Evolutionary conservation across 495 filamentous ascomycete genomes (phyloP).

Genomic region (Xylaria telfairii): DNA sequence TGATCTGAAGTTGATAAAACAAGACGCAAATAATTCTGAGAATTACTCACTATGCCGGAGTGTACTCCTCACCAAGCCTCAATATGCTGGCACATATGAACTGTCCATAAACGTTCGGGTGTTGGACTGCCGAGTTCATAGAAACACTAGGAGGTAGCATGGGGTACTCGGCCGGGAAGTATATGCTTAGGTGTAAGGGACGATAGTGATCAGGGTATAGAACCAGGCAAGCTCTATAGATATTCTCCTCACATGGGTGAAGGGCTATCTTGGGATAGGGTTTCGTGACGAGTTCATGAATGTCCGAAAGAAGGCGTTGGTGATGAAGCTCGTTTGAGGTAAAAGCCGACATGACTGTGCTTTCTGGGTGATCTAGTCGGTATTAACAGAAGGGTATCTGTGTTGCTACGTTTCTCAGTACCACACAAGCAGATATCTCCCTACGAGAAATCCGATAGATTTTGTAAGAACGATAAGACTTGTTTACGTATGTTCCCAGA

Average conservation of each 20-base stretch:
- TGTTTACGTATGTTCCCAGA: not conserved
- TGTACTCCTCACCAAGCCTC: conserved; percentile 48
- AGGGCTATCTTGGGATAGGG: conserved; percentile 56
- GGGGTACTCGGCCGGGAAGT: conserved; percentile 47
- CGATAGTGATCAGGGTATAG: conserved; percentile 44
- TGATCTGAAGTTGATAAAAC: too few species aligned
- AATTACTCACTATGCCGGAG: conserved; percentile 47
- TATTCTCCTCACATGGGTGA: conserved; percentile 41
- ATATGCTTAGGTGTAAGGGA: conserved; percentile 44
- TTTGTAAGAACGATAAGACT: not conserved
- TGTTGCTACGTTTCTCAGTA: not conserved
- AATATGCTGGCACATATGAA: conserved; percentile 60
- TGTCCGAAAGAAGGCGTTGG: conserved; percentile 48
- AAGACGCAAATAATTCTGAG: too few species aligned
- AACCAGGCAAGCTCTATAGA: conserved; percentile 48
- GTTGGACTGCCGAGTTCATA: conserved; percentile 57
- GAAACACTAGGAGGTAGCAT: conserved; percentile 47
- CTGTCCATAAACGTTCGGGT: conserved; percentile 58
- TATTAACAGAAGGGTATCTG: not conserved
- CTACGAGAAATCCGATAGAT: not conserved
- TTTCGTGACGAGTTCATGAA: conserved; percentile 51
- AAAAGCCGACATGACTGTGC: not conserved
- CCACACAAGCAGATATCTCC: not conserved
- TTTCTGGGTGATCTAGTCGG: not conserved
- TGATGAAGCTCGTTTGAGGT: not conserved